phyloP scores from a whole-genome alignment of 176 grass and related monocot species.

The Stipa capillata region DNA sequence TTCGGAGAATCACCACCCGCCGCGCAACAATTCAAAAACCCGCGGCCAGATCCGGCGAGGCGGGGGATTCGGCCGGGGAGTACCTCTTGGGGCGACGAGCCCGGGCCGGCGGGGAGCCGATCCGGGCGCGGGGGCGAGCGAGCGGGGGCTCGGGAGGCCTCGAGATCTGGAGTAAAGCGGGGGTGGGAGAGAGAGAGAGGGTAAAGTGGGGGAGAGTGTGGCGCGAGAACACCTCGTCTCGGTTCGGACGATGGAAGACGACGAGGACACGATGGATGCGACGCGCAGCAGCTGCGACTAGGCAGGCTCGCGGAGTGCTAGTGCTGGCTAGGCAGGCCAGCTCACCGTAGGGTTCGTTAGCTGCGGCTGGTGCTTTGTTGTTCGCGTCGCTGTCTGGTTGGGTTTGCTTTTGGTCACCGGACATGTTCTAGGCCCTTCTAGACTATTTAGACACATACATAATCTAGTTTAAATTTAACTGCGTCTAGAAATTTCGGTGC shows the following conservation, averaged over 20 bases:
- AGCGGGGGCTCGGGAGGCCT: too few relatives aligned
- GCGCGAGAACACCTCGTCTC: neutral
- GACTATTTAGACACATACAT: too few relatives aligned
- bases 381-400: too few relatives aligned
- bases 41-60: conserved; percentile 14
- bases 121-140: neutral
- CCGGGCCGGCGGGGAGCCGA: neutral
- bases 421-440: too few relatives aligned
- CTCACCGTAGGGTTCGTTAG: conserved; percentile 1
- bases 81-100: neutral
- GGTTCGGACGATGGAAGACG: neutral
- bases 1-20: neutral
- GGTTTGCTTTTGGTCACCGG: too few relatives aligned
- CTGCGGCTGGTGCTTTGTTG: too few relatives aligned
- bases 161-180: neutral
- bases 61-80: neutral
- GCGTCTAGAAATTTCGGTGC: too few relatives aligned
- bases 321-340: neutral
- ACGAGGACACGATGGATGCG: conserved; percentile 18
- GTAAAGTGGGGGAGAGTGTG: neutral
- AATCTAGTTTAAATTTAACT: too few relatives aligned
- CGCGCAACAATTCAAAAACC: neutral
- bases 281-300: neutral
- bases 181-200: neutral
- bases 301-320: too few relatives aligned